Evolutionary conservation across 2,329 filamentous ascomycete species (phyloP), one percentile per base, ranked within the genome.

Genomic region (Beauveria caledonica): DNA sequence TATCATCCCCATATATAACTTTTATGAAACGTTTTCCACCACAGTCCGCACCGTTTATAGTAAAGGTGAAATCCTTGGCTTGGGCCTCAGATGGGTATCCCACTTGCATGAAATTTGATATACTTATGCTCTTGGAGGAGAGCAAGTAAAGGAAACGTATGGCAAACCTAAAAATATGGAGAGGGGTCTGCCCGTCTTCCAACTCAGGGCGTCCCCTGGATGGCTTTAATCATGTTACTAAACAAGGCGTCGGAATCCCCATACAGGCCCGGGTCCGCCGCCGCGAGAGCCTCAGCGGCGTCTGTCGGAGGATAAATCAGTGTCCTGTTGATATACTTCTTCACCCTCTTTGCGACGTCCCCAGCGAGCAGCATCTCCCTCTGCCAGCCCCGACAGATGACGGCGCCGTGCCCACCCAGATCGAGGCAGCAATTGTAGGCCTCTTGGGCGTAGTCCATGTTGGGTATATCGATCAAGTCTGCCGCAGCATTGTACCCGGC

Each of bases 391-490:
- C 42, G 27, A 5, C 64, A 60, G 27, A 74, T 17, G 4, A 74
- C 60, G 0, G 72, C 67, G 0, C 66, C 73, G 62, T 64, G 68
- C 0, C 63, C 49, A 0, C 74, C 74, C 1, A 77, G 66, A n/a
- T 75, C 74, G 2, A 77, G 68, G 45, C 72, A 75, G 29, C 65
- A 69, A 0, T 61, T 62, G 27, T 76, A 76, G 0, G 49, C 58
- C 1, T 65, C 33, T 58, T 77, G 74, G 0, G 60, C 59, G 60
- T 75, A 76, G 0, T 62, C 27, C 1, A 67, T 42, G 2, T 62
- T 54, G 0, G 66, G 52, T 13, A 68, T 60, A 1, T 61, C 63
- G 0, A 77, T 66, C 0, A 77, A 61, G 27, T 73, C 69, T 3
- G 71, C 71, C 1, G 71, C 70, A 1, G 70, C 70, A 60, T 73